Conservation (phyloP, 2,329 filamentous ascomycete genomes). For the Cordyceps cateniannulata region DNA sequence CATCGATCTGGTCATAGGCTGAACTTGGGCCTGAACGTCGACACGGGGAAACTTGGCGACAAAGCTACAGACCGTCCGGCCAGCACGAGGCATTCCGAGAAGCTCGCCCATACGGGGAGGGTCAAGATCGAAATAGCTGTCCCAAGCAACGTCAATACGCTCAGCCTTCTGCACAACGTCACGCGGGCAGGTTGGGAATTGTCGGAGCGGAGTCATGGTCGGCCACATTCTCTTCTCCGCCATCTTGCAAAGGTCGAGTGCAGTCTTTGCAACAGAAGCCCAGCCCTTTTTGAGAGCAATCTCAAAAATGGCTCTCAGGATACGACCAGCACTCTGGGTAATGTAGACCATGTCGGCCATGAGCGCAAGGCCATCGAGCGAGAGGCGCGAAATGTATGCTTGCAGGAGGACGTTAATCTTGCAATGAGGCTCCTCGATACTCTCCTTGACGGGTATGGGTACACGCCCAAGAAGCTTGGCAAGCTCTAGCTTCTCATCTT, state of each 20-base stretch:
- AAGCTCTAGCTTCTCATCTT: constrained; percentile 95
- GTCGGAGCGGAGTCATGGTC: constrained; percentile 91
- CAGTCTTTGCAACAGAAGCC: constrained; percentile 86
- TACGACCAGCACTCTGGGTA: constrained; percentile 94
- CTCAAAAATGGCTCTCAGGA: constrained; percentile 91
- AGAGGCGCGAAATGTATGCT: constrained; percentile 91
- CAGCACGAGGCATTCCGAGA: constrained; percentile 82
- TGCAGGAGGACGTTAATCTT: constrained; percentile 98
- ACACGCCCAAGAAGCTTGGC: constrained; percentile 85
- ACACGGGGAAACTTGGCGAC: constrained; percentile 90
- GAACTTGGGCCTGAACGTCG: constrained; percentile 87
- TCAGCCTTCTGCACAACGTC: constrained; percentile 91
- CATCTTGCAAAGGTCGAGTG: constrained; percentile 96
- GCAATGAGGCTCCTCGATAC: constrained; percentile 90
- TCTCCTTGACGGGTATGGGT: constrained; percentile 94
- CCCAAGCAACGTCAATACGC: constrained; percentile 89
- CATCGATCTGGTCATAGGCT: constrained; percentile 92
- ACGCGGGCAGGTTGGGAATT: constrained; percentile 75
- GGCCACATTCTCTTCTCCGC: constrained; percentile 99
- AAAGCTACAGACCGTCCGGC: constrained; percentile 75
- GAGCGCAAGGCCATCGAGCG: constrained; percentile 85
- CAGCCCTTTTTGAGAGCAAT: constrained; percentile 97
- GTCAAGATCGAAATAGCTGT: constrained; percentile 91
- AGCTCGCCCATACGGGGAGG: constrained; percentile 95
- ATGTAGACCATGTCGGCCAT: constrained; percentile 99